A percentile compares a stretch with the other conserved stretches of the same genome.
phyloP scores from a whole-genome alignment of 495 filamentous ascomycete genomes.

The Trichocladium antarcticum region DNA sequence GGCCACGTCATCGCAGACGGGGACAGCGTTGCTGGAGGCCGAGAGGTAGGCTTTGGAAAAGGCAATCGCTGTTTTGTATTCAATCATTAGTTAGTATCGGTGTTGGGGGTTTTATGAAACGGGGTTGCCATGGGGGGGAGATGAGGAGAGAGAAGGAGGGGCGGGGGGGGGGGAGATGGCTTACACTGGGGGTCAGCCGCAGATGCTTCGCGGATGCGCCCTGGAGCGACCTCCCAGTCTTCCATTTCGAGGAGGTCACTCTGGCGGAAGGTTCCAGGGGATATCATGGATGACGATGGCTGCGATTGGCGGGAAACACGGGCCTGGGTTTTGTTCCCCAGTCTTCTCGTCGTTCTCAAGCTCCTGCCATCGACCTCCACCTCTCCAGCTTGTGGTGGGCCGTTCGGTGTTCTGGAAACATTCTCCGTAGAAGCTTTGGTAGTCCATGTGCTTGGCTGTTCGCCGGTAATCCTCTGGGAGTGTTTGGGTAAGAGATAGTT shows the following conservation, averaged over 20 bases:
- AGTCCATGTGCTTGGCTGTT: not conserved
- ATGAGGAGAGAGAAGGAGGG: not conserved
- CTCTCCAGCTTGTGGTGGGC: not conserved
- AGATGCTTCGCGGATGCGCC: conserved; percentile 9
- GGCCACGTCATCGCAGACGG: conserved; percentile 22
- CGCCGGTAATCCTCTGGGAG: not conserved
- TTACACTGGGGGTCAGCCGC: conserved; percentile 17
- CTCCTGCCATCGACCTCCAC: not conserved
- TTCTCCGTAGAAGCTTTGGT: not conserved
- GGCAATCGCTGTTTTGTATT: conserved; percentile 19
- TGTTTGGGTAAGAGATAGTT: not conserved
- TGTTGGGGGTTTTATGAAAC: no score
- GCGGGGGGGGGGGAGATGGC: not conserved
- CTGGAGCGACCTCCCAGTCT: conserved; percentile 21
- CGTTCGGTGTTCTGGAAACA: not conserved
- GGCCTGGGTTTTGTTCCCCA: not conserved
- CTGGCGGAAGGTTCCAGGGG: not conserved
- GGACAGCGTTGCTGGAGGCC: conserved; percentile 14
- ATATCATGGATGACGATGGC: conserved; percentile 9
- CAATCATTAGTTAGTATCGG: no score
- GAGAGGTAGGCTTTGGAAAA: conserved; percentile 34
- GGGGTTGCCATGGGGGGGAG: no score
- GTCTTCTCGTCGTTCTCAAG: not conserved
- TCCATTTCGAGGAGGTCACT: conserved; percentile 28
- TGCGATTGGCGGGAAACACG: not conserved